phyloP scores from a whole-genome alignment of 805 yeast genomes.

The Tetrapisispora pingtungensis region DNA sequence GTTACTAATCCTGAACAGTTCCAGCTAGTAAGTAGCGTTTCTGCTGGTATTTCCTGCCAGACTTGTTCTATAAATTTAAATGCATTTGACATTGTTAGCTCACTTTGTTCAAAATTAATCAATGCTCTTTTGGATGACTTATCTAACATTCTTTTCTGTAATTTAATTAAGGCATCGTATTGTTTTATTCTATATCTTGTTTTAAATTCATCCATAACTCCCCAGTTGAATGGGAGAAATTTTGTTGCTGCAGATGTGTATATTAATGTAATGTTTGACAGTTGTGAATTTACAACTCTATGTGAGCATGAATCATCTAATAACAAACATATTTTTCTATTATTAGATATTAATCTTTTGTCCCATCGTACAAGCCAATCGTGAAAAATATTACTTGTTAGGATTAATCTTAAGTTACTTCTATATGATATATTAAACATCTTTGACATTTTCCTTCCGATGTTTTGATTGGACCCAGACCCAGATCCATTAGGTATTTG shows the following conservation, averaged over 20 bases:
- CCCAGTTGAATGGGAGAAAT: slow-evolving; percentile 55
- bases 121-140: slow-evolving; percentile 11
- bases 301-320: slow-evolving; percentile 58
- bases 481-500: background rate
- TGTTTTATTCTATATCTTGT: slow-evolving; percentile 49
- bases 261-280: slow-evolving; percentile 33
- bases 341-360: slow-evolving; percentile 40
- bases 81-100: slow-evolving; percentile 43
- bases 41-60: slow-evolving; percentile 38
- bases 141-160: slow-evolving; percentile 19
- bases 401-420: slow-evolving; percentile 51
- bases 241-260: slow-evolving; percentile 32
- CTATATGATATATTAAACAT: slow-evolving; percentile 45
- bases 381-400: slow-evolving; percentile 52
- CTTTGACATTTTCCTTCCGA: slow-evolving; percentile 39
- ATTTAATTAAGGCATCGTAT: slow-evolving; percentile 32
- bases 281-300: slow-evolving; percentile 43
- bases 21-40: slow-evolving; percentile 34
- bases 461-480: background rate
- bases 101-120: slow-evolving; percentile 32
- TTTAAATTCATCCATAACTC: slow-evolving; percentile 52
- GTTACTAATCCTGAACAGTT: slow-evolving; percentile 33
- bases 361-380: slow-evolving; percentile 53
- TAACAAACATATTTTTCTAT: slow-evolving; percentile 44
- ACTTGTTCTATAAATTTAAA: slow-evolving; percentile 49